A percentile compares a stretch with the other conserved stretches of the same genome.
These are phyloP conservation scores for Eimeria maxima DNA, from an alignment of 169 alveolate genomes.

Conservation along the genomic window DNA sequence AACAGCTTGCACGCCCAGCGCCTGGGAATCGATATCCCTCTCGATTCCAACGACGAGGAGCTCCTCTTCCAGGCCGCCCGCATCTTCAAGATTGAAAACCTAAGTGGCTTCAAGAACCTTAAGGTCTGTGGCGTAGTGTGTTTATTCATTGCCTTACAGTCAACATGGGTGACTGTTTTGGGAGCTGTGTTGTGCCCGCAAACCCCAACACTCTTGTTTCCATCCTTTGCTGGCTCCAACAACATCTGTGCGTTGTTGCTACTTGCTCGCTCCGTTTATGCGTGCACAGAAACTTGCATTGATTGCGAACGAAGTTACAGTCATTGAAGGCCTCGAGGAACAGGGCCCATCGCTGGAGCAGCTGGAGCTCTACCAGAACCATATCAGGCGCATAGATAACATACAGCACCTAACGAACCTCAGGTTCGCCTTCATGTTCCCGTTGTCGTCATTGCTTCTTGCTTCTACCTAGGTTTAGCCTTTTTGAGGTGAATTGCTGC, in stretches of 20 bases:
- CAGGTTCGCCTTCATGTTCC: constrained; percentile 7
- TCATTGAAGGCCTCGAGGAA: constrained; percentile 80
- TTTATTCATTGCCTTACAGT: neutral
- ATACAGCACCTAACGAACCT: constrained; percentile 86
- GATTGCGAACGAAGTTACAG: constrained; percentile 81
- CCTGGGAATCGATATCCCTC: constrained; percentile 84
- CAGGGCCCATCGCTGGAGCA: constrained; percentile 87
- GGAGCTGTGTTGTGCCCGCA: neutral
- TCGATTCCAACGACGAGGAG: constrained; percentile 82
- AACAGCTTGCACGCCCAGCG: constrained; percentile 63
- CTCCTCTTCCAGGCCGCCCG: constrained; percentile 85
- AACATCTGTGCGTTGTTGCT: neutral
- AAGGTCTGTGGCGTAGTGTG: neutral
- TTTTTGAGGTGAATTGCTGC: neutral
- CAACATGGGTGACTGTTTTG: neutral
- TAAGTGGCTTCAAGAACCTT: constrained; percentile 80
- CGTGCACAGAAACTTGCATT: constrained; percentile 72
- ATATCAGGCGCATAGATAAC: constrained; percentile 90
- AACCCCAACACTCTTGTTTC: neutral
- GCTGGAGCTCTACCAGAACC: constrained; percentile 93
- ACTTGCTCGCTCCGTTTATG: neutral
- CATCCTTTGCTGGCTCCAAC: neutral
- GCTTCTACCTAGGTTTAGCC: neutral
- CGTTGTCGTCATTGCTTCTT: neutral
- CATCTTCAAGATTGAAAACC: constrained; percentile 88